A percentile compares a stretch with the other conserved stretches of the same genome.
Evolutionary conservation across 2,329 filamentous ascomycete genomes (phyloP).

Genomic region (Bipolaris cookei): DNA sequence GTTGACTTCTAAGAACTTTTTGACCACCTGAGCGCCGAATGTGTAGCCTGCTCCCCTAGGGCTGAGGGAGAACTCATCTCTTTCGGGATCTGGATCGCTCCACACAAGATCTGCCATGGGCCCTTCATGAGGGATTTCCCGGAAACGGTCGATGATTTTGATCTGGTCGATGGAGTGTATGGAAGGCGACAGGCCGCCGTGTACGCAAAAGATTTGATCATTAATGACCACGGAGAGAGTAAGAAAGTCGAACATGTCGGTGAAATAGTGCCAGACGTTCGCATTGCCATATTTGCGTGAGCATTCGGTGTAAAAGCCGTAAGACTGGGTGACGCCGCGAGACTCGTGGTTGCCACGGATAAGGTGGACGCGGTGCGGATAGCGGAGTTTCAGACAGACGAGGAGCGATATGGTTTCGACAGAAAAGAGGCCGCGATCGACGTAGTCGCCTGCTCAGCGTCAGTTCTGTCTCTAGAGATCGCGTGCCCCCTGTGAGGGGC

Average conservation of each 20-base stretch:
- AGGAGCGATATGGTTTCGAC: slow-evolving; percentile 98
- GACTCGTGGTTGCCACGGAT: slow-evolving; percentile 99
- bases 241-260: slow-evolving; percentile 99
- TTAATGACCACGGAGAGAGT: slow-evolving; percentile 98
- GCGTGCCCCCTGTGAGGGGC: slow-evolving; percentile 21
- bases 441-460: slow-evolving; percentile 79
- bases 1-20: slow-evolving; percentile 97
- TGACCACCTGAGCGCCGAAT: slow-evolving; percentile 96
- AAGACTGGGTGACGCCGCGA: slow-evolving; percentile 95
- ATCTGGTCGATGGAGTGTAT: slow-evolving; percentile 99
- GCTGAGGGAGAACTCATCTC: slow-evolving; percentile 94
- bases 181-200: slow-evolving; percentile 74
- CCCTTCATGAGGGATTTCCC: slow-evolving; percentile 97
- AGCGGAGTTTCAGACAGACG: slow-evolving; percentile 95
- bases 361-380: slow-evolving; percentile 91
- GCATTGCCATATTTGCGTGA: slow-evolving; percentile 97
- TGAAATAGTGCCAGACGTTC: slow-evolving; percentile 99
- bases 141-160: slow-evolving; percentile 98
- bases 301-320: slow-evolving; percentile 99
- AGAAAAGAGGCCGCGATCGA: slow-evolving; percentile 97
- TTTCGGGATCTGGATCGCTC: slow-evolving; percentile 96
- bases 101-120: slow-evolving; percentile 99
- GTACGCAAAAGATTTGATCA: slow-evolving; percentile 98
- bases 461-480: slow-evolving; percentile 22
- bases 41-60: slow-evolving; percentile 95